Evolutionary conservation across 2,329 filamentous ascomycete genomes (phyloP).

Genomic region (Ceratocystis eucalypticola): DNA sequence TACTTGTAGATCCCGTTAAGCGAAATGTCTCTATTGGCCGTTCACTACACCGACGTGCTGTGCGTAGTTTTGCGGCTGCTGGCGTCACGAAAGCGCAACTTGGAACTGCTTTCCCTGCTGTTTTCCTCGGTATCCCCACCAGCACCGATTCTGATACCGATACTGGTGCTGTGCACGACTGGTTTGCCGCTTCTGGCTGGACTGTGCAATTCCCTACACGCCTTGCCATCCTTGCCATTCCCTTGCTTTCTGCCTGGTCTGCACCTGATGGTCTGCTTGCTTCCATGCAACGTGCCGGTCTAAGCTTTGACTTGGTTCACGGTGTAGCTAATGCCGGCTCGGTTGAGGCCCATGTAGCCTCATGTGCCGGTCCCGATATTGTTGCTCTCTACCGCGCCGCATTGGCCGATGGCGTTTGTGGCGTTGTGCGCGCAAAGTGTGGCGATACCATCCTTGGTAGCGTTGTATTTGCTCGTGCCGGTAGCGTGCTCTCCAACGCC

Average conservation of each 20-base stretch:
- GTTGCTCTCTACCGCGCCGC: conserved; percentile 68
- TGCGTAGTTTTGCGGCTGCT: conserved; percentile 55
- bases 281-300: conserved; percentile 56
- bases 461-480: conserved; percentile 20
- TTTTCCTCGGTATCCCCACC: conserved; percentile 70
- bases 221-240: conserved; percentile 55
- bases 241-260: conserved; percentile 57
- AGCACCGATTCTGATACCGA: conserved; percentile 24
- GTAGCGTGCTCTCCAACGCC: not conserved
- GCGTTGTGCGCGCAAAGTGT: conserved; percentile 70
- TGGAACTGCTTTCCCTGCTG: conserved; percentile 66
- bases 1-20: conserved; percentile 81
- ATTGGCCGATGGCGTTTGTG: conserved; percentile 55
- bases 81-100: conserved; percentile 70
- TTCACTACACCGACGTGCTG: conserved; percentile 73
- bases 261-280: conserved; percentile 65
- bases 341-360: conserved; percentile 57
- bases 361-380: conserved; percentile 56
- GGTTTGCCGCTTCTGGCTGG: conserved; percentile 88
- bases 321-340: conserved; percentile 62
- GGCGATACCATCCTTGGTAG: conserved; percentile 38
- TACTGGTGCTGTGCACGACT: conserved; percentile 43
- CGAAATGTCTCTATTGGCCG: conserved; percentile 82
- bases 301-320: conserved; percentile 72
- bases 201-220: conserved; percentile 50